Conservation (phyloP, 257 asterid species). For the Solanum medicagineum region DNA sequence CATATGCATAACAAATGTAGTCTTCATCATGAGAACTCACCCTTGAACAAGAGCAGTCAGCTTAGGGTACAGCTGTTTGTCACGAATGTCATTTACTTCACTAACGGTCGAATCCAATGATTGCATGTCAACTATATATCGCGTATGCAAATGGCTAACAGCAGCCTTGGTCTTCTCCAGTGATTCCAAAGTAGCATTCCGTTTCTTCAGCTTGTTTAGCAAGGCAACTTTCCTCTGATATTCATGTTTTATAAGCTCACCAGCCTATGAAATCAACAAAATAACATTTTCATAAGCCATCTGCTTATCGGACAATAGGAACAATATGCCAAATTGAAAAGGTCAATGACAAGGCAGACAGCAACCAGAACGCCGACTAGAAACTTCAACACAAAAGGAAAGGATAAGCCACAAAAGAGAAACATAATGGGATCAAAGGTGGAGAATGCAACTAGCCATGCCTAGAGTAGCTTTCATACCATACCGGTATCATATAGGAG, state of each 20-base stretch:
- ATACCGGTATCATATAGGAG: too few species aligned
- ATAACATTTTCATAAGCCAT: background rate
- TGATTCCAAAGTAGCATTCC: conserved; percentile 63
- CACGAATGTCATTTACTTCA: conserved; percentile 89
- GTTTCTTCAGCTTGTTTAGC: conserved; percentile 71
- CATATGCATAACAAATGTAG: background rate
- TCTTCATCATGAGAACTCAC: conserved; percentile 26
- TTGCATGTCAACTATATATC: conserved; percentile 95
- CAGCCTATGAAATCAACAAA: conserved; percentile 41
- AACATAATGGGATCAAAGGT: background rate
- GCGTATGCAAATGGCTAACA: conserved; percentile 89
- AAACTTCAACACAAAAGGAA: background rate
- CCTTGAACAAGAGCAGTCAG: conserved; percentile 73
- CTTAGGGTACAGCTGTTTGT: conserved; percentile 83
- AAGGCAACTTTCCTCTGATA: conserved; percentile 69
- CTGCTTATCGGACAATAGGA: background rate
- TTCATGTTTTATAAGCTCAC: conserved; percentile 81
- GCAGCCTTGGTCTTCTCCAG: conserved; percentile 94
- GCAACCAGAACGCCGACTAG: background rate
- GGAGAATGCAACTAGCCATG: background rate
- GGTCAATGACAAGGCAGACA: background rate
- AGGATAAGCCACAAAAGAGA: background rate
- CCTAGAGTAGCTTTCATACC: background rate
- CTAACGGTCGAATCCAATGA: conserved; percentile 86
- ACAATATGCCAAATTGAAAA: background rate